Evolutionary conservation across 2,329 filamentous ascomycete genomes (phyloP).

Genomic region (Colletotrichum scovillei): DNA sequence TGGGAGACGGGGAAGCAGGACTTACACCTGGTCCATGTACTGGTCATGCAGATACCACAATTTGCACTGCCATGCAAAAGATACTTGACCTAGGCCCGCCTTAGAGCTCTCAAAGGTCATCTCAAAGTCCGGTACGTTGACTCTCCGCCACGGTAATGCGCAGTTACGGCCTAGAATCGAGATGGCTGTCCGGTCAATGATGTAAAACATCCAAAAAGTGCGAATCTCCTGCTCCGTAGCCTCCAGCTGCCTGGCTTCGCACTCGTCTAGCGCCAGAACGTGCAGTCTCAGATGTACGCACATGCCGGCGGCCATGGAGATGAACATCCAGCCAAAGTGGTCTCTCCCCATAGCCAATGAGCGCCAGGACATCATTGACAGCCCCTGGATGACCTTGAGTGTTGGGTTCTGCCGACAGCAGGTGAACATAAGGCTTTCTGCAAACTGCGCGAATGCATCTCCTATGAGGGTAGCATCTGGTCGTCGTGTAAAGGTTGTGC

Average conservation of each 20-base stretch:
- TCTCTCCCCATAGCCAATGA: conserved; percentile 35
- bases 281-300: conserved; percentile 35
- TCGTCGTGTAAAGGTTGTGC: conserved; percentile 24
- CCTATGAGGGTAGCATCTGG: conserved; percentile 15
- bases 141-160: conserved; percentile 34
- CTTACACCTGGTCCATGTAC: conserved; percentile 38
- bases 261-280: conserved; percentile 34
- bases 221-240: conserved; percentile 33
- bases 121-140: conserved; percentile 35
- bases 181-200: conserved; percentile 37
- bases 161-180: conserved; percentile 36
- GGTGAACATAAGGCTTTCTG: conserved; percentile 31
- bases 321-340: conserved; percentile 37
- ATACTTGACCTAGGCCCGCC: conserved; percentile 29
- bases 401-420: conserved; percentile 33
- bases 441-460: conserved; percentile 33
- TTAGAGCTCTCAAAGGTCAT: conserved; percentile 21
- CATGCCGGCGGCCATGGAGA: conserved; percentile 37
- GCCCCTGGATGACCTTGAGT: conserved; percentile 33
- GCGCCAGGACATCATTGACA: conserved; percentile 36
- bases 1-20: neutral
- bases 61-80: conserved; percentile 36
- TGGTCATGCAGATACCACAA: conserved; percentile 37
- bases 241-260: conserved; percentile 31
- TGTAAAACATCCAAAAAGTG: conserved; percentile 38